phyloP scores from a whole-genome alignment of 148 eudicot species.

The Tetragonia tetragonoides region DNA sequence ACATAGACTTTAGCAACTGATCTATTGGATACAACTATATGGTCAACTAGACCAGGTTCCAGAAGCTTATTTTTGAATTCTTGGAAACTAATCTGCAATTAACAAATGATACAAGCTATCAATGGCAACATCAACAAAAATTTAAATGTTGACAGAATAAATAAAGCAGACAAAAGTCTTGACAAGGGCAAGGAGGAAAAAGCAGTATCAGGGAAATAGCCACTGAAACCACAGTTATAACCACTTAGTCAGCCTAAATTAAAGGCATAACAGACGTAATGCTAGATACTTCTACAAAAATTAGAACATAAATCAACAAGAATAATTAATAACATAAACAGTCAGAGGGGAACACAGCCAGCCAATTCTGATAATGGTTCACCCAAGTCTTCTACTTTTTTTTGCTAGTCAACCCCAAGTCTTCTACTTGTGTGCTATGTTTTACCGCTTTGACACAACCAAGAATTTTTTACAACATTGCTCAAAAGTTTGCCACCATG shows the following conservation, averaged over 20 bases:
- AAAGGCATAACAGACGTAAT: not conserved
- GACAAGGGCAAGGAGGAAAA: not conserved
- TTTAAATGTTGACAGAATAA: not conserved
- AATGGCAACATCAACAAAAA: not conserved
- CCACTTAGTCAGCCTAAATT: not conserved
- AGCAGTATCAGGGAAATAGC: not conserved
- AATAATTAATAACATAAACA: not conserved
- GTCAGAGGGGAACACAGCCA: not conserved
- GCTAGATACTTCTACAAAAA: not conserved
- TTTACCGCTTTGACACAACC: not conserved
- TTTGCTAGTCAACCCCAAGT: not conserved
- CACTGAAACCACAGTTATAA: not conserved
- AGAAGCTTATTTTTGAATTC: constrained; percentile 89
- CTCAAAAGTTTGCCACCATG: not conserved
- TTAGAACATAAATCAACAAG: not conserved
- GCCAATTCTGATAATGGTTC: not conserved
- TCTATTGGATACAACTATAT: constrained; percentile 65
- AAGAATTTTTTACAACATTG: not conserved
- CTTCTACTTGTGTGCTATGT: not conserved
- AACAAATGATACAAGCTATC: constrained; percentile 9
- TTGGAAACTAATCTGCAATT: constrained; percentile 88
- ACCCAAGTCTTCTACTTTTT: not conserved
- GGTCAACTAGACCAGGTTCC: constrained; percentile 92
- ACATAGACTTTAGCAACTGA: constrained; percentile 88
- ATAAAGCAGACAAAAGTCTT: not conserved